Base-by-base conservation (phyloP, 1,284 basidiomycete species). In the Apiotrichum montevideense region DNA sequence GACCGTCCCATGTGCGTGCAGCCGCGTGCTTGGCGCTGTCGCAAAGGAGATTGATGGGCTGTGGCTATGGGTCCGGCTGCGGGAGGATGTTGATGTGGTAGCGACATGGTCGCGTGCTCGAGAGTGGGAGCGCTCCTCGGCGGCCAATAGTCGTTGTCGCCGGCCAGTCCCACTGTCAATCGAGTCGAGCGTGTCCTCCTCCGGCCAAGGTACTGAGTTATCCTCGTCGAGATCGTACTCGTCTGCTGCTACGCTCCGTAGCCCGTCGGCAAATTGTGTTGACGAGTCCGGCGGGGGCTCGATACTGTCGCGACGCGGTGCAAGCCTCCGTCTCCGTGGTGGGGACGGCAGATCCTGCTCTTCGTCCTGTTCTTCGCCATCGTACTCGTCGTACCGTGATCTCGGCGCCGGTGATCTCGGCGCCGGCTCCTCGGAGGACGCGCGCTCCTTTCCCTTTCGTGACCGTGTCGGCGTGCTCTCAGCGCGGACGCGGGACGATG, bases 151-250 rank as follows among this genome's bases (percentile, higher is more conserved):
- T 4, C 55, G 47, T 49, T 49, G 47, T 42, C 46, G 50, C 39
- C 8, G 41, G 15, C 37, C 43, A 40, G 50, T 40, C 5, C 52
- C 59, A 40, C 46, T 56, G 35, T 53, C 29, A 13, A 55, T 8
- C 49, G 49, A 52, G n/a, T 54, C 58, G 35, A 51, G 15, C 11
- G 48, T 54, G 32, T 51, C 54, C 33, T 54, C 61, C 21, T 63
- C 58, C 39, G 59, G 51, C 52, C 63, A 54, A 37, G 57, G 56
- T 35, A 54, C 39, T 57, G 33, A 10, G 54, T 59, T 63, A 33
- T 68, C 66, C 55, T 70, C 69, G 32, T 74, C 72, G 34, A 74
- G 46, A 32, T 70, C 72, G n/a, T 69, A 58, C 40, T 67, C 66
- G 7, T 57, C 48, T 1, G 62, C 37, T 39, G 37, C 37, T 13